Evolutionary conservation across 1,284 basidiomycete species (phyloP).

Genomic region (Ustilago tritici): DNA sequence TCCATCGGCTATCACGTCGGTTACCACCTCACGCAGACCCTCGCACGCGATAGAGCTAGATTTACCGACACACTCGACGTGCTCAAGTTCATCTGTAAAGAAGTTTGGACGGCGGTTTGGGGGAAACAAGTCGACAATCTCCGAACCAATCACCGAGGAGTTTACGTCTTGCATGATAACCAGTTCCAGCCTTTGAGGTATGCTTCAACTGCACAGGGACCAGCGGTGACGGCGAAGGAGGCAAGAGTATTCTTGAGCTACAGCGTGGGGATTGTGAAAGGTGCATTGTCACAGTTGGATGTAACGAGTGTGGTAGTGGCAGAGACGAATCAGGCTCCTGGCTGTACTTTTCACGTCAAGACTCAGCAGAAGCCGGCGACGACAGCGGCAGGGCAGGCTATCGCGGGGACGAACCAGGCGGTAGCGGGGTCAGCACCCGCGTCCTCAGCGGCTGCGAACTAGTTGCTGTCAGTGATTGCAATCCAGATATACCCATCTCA

Average conservation of each 20-base stretch:
- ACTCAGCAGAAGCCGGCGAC: constrained; percentile 33
- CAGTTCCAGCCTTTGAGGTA: constrained; percentile 84
- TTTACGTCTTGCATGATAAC: constrained; percentile 93
- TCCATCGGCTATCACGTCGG: constrained; percentile 88
- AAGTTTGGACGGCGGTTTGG: constrained; percentile 87
- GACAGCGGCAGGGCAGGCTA: not conserved
- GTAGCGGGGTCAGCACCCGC: not conserved
- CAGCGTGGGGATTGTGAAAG: constrained; percentile 56
- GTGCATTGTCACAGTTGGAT: constrained; percentile 56
- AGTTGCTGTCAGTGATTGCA: not conserved
- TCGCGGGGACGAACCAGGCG: too few species aligned
- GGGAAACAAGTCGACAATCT: constrained; percentile 95
- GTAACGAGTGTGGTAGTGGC: constrained; percentile 57
- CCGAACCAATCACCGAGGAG: constrained; percentile 91
- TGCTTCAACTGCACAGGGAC: constrained; percentile 81
- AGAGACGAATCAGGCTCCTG: constrained; percentile 54
- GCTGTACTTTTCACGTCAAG: constrained; percentile 61
- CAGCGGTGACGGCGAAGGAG: constrained; percentile 76
- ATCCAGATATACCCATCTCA: constrained; percentile 5
- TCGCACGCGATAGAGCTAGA: constrained; percentile 80
- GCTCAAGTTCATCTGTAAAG: constrained; percentile 96
- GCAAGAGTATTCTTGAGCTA: constrained; percentile 53
- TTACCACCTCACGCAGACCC: constrained; percentile 82
- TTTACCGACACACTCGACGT: constrained; percentile 87
- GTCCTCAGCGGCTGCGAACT: constrained; percentile 3